phyloP scores from a whole-genome alignment of 116 monocot species.

The Phalaenopsis hybrid region DNA sequence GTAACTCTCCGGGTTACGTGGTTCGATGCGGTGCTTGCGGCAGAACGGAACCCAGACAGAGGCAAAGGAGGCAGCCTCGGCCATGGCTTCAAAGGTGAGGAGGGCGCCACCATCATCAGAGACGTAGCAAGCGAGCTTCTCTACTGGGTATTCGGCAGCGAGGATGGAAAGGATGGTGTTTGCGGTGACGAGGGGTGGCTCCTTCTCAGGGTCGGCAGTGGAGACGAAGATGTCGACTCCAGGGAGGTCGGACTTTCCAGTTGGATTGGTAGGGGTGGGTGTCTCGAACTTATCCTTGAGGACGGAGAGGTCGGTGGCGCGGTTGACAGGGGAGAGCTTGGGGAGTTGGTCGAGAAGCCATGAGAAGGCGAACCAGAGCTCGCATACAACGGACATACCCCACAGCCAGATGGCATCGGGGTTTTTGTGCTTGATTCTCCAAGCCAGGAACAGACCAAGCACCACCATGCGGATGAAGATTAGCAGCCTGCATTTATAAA shows the following conservation, averaged over 20 bases:
- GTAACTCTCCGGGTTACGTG: conserved; percentile 16
- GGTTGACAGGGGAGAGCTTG: conserved; percentile 12
- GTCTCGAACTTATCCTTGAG: conserved; percentile 16
- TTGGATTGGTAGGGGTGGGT: conserved; percentile 5
- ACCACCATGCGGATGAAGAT: conserved; percentile 9
- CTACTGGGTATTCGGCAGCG: conserved; percentile 11
- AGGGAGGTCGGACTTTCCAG: conserved; percentile 14
- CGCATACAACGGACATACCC: conserved; percentile 17
- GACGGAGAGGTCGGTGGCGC: conserved; percentile 11
- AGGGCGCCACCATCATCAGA: conserved; percentile 16
- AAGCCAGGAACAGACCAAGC: conserved; percentile 6
- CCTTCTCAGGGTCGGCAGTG: conserved; percentile 17
- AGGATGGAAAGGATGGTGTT: conserved; percentile 20
- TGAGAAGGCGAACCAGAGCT: conserved; percentile 18
- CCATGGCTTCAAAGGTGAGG: conserved; percentile 18
- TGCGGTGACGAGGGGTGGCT: conserved; percentile 14
- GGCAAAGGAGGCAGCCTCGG: conserved; percentile 13
- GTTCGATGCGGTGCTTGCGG: conserved; percentile 15
- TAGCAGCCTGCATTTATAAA: conserved; percentile 9
- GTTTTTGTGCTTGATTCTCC: conserved; percentile 13
- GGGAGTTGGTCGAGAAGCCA: conserved; percentile 18
- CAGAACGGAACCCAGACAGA: conserved; percentile 12
- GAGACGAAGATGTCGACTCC: conserved; percentile 15
- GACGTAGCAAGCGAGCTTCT: conserved; percentile 16
- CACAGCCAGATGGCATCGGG: conserved; percentile 15